Conservation (phyloP, 345 rosid genomes). For the Brassica nigra region DNA sequence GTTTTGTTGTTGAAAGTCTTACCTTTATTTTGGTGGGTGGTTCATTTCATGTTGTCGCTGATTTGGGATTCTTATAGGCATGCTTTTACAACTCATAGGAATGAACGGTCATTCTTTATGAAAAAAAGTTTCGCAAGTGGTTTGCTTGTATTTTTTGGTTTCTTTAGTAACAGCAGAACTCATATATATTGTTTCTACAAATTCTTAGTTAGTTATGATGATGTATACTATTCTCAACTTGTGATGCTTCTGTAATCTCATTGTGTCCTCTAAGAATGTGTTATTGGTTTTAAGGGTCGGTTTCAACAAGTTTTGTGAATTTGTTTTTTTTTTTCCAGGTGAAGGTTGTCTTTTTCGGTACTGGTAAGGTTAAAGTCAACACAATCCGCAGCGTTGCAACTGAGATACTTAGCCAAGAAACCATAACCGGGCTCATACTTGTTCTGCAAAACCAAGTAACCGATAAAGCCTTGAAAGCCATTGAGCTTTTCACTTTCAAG, state of each 20-base stretch:
- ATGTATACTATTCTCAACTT: neutral
- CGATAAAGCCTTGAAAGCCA: conserved; percentile 73
- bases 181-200: too few species aligned
- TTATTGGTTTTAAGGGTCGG: conserved; percentile 1
- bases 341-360: conserved; percentile 65
- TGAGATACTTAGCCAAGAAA: conserved; percentile 60
- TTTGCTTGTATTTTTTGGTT: too few species aligned
- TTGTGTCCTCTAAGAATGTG: too few species aligned
- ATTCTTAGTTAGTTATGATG: too few species aligned
- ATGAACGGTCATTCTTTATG: neutral
- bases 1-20: neutral
- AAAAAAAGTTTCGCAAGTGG: too few species aligned
- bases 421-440: conserved; percentile 63
- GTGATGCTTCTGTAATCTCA: conserved; percentile 25
- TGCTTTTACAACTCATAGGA: neutral
- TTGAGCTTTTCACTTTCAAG: conserved; percentile 71
- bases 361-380: conserved; percentile 65
- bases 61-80: neutral
- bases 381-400: conserved; percentile 58
- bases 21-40: conserved; percentile 4
- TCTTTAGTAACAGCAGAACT: too few species aligned
- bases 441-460: conserved; percentile 75
- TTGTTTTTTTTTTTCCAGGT: conserved; percentile 52
- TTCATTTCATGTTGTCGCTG: neutral
- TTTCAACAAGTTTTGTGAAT: conserved; percentile 17